Evolutionary conservation across 495 filamentous ascomycete genomes (phyloP).

Genomic region (Aspergillus avenaceus): DNA sequence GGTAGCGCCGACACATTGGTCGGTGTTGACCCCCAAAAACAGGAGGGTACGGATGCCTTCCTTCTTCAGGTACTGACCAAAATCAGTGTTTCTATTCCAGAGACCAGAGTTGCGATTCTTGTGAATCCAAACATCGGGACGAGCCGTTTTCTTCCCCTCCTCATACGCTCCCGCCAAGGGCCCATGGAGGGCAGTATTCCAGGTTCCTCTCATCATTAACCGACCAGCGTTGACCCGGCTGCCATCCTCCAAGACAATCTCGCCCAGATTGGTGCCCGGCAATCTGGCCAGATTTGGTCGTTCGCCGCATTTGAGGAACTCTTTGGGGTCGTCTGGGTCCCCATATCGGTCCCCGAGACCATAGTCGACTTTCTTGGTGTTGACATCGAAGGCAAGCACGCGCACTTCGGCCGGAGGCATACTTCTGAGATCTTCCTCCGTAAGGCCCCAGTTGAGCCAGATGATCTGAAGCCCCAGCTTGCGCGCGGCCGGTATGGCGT

Average conservation of each 20-base stretch:
- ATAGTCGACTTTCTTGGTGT: no score
- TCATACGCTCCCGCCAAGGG: constrained; percentile 36
- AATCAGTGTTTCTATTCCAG: constrained; percentile 33
- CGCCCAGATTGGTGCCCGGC: constrained; percentile 43
- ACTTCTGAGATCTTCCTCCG: constrained; percentile 41
- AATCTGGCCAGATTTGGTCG: no score
- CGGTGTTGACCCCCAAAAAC: constrained; percentile 56
- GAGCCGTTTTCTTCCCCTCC: constrained; percentile 17
- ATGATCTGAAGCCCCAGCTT: constrained; percentile 46
- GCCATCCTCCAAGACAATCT: constrained; percentile 31
- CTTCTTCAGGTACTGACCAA: constrained; percentile 30
- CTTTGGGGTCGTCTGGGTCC: no score
- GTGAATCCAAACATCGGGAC: constrained; percentile 46
- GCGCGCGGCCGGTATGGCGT: constrained; percentile 40
- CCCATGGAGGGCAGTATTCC: constrained; percentile 50
- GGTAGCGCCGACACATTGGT: constrained; percentile 56
- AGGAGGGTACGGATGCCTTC: constrained; percentile 47
- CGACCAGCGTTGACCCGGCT: constrained; percentile 38
- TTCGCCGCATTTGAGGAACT: no score
- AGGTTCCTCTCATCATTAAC: constrained; percentile 46
- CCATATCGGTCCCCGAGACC: no score
- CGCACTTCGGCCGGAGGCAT: constrained; percentile 49
- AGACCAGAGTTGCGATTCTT: constrained; percentile 57
- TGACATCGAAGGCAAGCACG: no score
- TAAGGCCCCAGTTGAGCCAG: constrained; percentile 61